Conservation (phyloP, 371 early-diverging fungal genomes). For the Basidiobolus meristosporus region DNA sequence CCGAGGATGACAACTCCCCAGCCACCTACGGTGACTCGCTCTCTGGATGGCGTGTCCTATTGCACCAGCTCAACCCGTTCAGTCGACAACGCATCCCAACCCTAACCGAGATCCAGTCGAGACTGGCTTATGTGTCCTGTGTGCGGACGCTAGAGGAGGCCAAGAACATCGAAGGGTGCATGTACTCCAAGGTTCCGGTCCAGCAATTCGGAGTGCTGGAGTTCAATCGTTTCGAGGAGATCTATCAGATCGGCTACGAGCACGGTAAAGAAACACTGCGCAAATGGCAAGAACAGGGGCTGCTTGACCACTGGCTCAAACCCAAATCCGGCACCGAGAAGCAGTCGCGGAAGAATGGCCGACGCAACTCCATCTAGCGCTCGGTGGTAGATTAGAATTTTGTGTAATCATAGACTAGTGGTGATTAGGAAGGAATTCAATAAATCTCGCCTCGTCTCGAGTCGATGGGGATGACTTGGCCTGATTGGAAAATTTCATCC, state of each 20-base stretch:
- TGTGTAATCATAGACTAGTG: too few species aligned
- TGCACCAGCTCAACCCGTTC: constrained; percentile 72
- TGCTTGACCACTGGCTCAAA: background rate
- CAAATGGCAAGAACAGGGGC: constrained; percentile 72
- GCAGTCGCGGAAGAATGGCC: too few species aligned
- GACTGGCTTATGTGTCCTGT: constrained; percentile 91
- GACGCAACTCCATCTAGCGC: too few species aligned
- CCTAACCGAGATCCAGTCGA: constrained; percentile 94
- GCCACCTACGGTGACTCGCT: constrained; percentile 86
- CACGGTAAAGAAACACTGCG: constrained; percentile 64
- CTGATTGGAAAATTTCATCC: too few species aligned
- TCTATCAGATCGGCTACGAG: constrained; percentile 80
- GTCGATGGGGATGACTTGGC: too few species aligned
- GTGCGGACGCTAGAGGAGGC: constrained; percentile 82
- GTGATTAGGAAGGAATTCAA: too few species aligned
- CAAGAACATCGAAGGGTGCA: constrained; percentile 61
- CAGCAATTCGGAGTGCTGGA: constrained; percentile 78
- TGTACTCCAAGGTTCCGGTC: constrained; percentile 83
- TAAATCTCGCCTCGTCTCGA: too few species aligned
- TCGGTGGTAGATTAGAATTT: too few species aligned
- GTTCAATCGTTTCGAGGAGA: constrained; percentile 86
- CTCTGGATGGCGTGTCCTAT: constrained; percentile 84
- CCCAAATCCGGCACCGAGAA: too few species aligned
- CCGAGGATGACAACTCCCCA: constrained; percentile 80
- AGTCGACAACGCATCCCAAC: constrained; percentile 55